Base-by-base conservation (phyloP, 2,329 filamentous ascomycete species). In the Sporothrix dimorphospora region DNA sequence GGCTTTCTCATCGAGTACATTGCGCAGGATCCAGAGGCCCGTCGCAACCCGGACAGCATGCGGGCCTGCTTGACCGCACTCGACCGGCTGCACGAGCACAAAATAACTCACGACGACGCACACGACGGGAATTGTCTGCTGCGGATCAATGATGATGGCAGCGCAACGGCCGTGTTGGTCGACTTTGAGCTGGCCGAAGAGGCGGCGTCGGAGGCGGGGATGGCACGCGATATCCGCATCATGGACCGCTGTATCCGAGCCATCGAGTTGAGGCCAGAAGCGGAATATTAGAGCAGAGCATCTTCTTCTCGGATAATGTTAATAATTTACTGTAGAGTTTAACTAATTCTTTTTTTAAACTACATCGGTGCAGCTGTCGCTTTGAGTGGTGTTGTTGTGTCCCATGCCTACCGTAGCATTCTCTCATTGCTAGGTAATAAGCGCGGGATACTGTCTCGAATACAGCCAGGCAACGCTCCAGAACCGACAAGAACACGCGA, bases 171-270 rank as follows among this genome's bases (percentile, higher is more conserved):
- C 11, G 72, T 71, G 9, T 34, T 76, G 3, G 40, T 76, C 2
- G 75, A 76, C 24, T 76, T 76, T 65, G 75, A 76, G 72, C 63
- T 76, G 21, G 71, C 73, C 0, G 34, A 70, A 12, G 69, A 72
- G 51, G 51, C 27, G 1, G 40, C 65, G 11, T 66, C 70, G 3
- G 9, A n/a, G 7, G 66, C 19, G 0, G 74, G 73, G 27, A 59
- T 71, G 42, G 65, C 61, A 4, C 69, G 72, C 30, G 75, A 76
- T 34, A 5, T 72, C 61, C 69, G 69, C 47, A 59, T 75, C 11
- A 74, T 75, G 73, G 63, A 55, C 11, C 72, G 61, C 1, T 73
- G 72, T 9, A 63, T 71, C 11, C 30, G 38, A 5, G 47, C 59
- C 40, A 70, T 70, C 14, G 38, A 21, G 55, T 8, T 12, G 34